phyloP scores from a whole-genome alignment of 164 flowering plant species.

The Berberis thunbergii region DNA sequence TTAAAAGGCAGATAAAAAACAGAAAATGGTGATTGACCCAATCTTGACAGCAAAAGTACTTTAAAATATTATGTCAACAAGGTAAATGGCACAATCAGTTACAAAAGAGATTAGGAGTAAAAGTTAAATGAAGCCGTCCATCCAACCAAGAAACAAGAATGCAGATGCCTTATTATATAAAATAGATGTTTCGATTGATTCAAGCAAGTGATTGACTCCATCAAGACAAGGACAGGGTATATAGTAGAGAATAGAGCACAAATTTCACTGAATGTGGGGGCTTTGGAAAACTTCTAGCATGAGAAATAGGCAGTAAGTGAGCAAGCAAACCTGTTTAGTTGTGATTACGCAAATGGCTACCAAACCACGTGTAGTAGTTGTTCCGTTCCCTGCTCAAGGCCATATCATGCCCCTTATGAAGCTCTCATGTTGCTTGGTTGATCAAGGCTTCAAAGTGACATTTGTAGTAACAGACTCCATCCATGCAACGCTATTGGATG shows the following conservation, averaged over 20 bases:
- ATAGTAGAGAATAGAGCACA: not conserved
- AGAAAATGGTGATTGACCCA: too few relatives aligned
- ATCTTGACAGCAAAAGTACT: too few relatives aligned
- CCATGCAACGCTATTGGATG: constrained; percentile 6
- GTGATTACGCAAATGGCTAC: not conserved
- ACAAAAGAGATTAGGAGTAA: too few relatives aligned
- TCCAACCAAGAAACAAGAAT: too few relatives aligned
- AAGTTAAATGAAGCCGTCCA: too few relatives aligned
- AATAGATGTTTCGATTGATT: not conserved
- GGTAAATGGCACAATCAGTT: too few relatives aligned
- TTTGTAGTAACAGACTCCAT: constrained; percentile 21
- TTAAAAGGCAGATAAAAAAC: too few relatives aligned
- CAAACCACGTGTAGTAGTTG: not conserved
- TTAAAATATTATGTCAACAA: too few relatives aligned
- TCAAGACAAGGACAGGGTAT: not conserved
- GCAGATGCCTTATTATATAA: too few relatives aligned
- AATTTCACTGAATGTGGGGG: not conserved
- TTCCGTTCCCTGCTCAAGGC: constrained; percentile 13
- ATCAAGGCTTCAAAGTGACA: constrained; percentile 22
- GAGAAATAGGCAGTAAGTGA: not conserved
- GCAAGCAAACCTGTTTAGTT: not conserved
- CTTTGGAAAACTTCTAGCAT: not conserved
- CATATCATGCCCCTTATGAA: constrained; percentile 27
- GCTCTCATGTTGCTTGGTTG: constrained; percentile 15
- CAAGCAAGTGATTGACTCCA: not conserved